Evolutionary conservation across 2,329 filamentous ascomycete species (phyloP).

Genomic region (Raffaelea arxii): DNA sequence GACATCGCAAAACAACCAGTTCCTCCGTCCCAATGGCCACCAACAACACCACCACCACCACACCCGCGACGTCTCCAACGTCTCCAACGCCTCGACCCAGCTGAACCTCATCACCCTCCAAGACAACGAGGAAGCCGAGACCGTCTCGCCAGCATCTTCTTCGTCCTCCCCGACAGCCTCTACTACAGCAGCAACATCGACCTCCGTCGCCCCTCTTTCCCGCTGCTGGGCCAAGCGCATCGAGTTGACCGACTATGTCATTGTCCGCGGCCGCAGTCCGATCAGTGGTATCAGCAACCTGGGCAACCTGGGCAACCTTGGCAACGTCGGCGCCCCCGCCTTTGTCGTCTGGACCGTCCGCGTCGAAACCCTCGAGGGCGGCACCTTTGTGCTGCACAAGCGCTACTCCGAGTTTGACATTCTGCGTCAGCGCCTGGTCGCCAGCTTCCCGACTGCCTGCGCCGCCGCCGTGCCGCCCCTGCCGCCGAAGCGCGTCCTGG

Average conservation of each 20-base stretch:
- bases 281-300: not conserved
- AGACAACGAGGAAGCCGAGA: conserved; percentile 43
- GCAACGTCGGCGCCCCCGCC: conserved; percentile 36
- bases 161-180: not conserved
- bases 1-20: not conserved
- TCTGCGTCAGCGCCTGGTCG: conserved; percentile 61
- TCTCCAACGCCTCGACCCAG: conserved; percentile 5
- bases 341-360: conserved; percentile 93
- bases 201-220: conserved; percentile 21
- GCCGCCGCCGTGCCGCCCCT: conserved; percentile 72
- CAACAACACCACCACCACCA: not conserved
- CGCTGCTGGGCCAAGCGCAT: conserved; percentile 57
- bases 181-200: not conserved
- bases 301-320: conserved; percentile 9
- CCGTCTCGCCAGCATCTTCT: not conserved
- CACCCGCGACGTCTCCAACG: not conserved
- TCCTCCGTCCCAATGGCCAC: not conserved
- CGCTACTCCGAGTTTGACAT: conserved; percentile 92
- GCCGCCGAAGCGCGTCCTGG: conserved; percentile 85
- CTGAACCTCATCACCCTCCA: conserved; percentile 40
- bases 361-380: conserved; percentile 69
- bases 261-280: conserved; percentile 34
- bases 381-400: conserved; percentile 53
- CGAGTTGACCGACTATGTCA: conserved; percentile 44
- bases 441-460: conserved; percentile 74